Evolutionary conservation across 2,329 filamentous ascomycete species (phyloP).

Genomic region (Ambrosiella xylebori): DNA sequence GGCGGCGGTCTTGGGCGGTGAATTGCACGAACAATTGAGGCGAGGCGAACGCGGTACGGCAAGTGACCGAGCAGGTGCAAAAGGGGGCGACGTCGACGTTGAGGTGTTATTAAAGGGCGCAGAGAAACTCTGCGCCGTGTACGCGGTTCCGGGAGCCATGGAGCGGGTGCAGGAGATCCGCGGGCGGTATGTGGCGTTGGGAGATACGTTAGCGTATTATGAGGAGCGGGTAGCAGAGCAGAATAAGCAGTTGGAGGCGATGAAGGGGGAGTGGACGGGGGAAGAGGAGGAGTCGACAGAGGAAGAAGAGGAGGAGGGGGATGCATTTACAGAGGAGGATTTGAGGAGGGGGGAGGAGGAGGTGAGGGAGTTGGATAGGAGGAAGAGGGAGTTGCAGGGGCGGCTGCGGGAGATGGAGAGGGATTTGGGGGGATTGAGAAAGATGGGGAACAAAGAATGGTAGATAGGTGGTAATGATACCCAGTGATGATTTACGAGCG

Average conservation of each 20-base stretch:
- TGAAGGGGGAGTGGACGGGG: constrained; percentile 48
- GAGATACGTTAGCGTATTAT: constrained; percentile 60
- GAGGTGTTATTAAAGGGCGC: constrained; percentile 71
- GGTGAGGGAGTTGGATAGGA: constrained; percentile 36
- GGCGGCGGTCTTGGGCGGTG: constrained; percentile 70
- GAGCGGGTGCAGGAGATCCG: constrained; percentile 61
- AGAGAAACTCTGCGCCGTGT: constrained; percentile 78
- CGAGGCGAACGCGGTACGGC: constrained; percentile 27
- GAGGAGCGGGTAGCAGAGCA: constrained; percentile 67
- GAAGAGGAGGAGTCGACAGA: constrained; percentile 37
- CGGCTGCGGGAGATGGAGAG: constrained; percentile 36
- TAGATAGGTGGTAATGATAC: background rate
- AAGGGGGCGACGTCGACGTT: constrained; percentile 62
- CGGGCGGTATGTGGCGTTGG: constrained; percentile 51
- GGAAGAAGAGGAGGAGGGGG: constrained; percentile 27
- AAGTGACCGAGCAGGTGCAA: constrained; percentile 19
- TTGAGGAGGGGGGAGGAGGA: constrained; percentile 52
- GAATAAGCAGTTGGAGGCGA: constrained; percentile 50
- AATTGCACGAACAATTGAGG: constrained; percentile 68
- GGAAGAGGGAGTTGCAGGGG: constrained; percentile 38
- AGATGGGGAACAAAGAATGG: constrained; percentile 25
- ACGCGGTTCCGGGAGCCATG: constrained; percentile 60
- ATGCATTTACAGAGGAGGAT: constrained; percentile 47
- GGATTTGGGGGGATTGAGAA: constrained; percentile 35
- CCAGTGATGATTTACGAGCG: background rate